Base-by-base conservation (phyloP, 352 stramenopile genomes). In the Phytophthora podocarpi region DNA sequence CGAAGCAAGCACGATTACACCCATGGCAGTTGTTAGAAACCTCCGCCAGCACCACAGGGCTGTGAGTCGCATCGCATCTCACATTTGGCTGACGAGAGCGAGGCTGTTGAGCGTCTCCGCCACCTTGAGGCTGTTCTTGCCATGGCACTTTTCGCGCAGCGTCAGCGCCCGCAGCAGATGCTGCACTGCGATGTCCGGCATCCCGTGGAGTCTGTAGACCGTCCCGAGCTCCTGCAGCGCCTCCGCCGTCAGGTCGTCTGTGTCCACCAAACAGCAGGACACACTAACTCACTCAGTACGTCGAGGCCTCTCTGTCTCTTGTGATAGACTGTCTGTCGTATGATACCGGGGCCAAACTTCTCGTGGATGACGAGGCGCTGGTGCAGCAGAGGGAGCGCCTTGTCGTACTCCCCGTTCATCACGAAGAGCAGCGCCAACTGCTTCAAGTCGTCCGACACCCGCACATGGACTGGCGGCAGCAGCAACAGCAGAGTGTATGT, bases 41-140 rank as follows among this genome's bases (percentile, higher is more conserved):
- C n/a, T n/a, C n/a, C n/a, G n/a, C n/a, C n/a, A n/a, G n/a, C n/a
- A n/a, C n/a, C n/a, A n/a, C n/a, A n/a, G n/a, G n/a, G n/a, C n/a
- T n/a, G n/a, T n/a, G n/a, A n/a, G n/a, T n/a, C n/a, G n/a, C n/a
- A n/a, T 9, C 4, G 55, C 2, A 4, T n/a, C 74, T 51, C 64
- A 89, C 75, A 64, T 39, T 45, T 81, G 74, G 31, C 58, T 60
- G 10, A 91, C 59, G 32, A 93, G 70, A 10, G 80, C 76, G 31
- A 93, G 69, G 43, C 84, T 93, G 60, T 90, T 93, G 64, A 93
- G 78, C 16, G 84, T 93, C 63, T 91, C 84, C 32, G 84, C 81
- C 41, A 89, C 83, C 42, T 90, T 89, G 64, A 76, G 54, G 57
- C 77, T 90, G 59, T 85, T 76, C 13, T 52, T 43, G 20, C 80